Percentiles rank a stretch among this genome's conserved stretches.
Conservation (phyloP, 108 stramenopile genomes). For the Cyclotella kingstonii region DNA sequence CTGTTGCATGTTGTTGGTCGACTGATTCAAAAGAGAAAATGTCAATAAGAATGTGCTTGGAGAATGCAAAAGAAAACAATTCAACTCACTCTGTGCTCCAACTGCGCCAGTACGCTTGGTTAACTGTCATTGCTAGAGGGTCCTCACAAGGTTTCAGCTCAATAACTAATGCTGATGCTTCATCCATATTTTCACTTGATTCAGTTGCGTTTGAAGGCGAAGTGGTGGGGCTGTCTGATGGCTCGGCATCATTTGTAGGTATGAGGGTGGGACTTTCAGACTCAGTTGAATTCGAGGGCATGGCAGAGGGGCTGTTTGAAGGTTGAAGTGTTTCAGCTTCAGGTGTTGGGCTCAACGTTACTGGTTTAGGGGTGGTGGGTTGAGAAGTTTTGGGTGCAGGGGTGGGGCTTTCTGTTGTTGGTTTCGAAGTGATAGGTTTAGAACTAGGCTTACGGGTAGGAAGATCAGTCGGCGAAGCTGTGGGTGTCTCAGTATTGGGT, state of each 20-base stretch:
- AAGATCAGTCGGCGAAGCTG: conserved; percentile 19
- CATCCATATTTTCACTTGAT: conserved; percentile 4
- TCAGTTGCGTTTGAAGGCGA: not conserved
- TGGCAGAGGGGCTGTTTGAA: too few species aligned
- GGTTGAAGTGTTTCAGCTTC: conserved; percentile 4
- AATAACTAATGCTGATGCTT: conserved; percentile 30
- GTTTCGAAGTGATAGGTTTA: conserved; percentile 10
- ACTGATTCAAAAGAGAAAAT: not conserved
- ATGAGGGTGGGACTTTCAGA: not conserved
- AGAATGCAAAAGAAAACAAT: not conserved
- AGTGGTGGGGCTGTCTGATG: too few species aligned
- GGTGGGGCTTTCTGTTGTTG: too few species aligned
- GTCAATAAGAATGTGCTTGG: not conserved
- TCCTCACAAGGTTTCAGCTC: conserved; percentile 45
- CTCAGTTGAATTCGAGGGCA: too few species aligned
- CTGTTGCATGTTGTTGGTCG: conserved; percentile 43
- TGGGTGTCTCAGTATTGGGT: conserved; percentile 26
- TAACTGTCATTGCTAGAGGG: conserved; percentile 51
- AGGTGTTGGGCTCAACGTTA: not conserved
- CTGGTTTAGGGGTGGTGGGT: not conserved
- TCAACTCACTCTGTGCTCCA: conserved; percentile 39
- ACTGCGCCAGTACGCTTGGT: conserved; percentile 52
- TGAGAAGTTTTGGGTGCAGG: conserved; percentile 1
- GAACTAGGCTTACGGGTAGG: conserved; percentile 22
- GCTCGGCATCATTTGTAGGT: not conserved